These are phyloP conservation scores for Lizonia empirigonia DNA, from an alignment of 2,329 filamentous ascomycete genomes.

Conservation along the genomic window DNA sequence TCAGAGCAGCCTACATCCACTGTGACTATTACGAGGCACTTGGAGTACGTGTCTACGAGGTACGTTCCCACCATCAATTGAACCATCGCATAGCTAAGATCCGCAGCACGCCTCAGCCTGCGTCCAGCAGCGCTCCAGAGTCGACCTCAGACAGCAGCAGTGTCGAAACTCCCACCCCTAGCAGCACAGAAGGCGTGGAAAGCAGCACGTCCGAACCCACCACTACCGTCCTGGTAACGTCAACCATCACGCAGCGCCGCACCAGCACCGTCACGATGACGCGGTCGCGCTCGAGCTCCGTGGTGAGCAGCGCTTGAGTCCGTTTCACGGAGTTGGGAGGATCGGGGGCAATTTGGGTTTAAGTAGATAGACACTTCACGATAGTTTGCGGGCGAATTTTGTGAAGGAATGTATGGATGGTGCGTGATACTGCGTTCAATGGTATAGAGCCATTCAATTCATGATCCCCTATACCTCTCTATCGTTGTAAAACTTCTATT, in stretches of 20 bases:
- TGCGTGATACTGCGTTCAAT: too few species aligned
- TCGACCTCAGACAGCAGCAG: background rate
- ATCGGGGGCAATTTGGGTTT: too few species aligned
- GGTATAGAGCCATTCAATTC: too few species aligned
- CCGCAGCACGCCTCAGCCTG: background rate
- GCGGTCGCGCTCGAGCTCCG: background rate
- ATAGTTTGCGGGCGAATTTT: too few species aligned
- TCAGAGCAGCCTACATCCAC: background rate
- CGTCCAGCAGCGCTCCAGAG: background rate
- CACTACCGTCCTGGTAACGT: background rate
- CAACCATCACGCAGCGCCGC: background rate
- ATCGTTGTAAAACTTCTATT: too few species aligned
- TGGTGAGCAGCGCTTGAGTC: background rate
- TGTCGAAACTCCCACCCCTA: background rate
- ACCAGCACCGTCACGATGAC: background rate
- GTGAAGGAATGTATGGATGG: too few species aligned
- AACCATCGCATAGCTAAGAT: background rate
- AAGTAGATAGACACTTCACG: too few species aligned
- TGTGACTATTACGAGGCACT: background rate
- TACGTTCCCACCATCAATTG: too few species aligned
- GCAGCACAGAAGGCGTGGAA: background rate
- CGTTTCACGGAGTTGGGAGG: too few species aligned
- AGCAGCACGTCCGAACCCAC: background rate
- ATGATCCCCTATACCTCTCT: too few species aligned
- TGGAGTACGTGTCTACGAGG: background rate